Conservation (phyloP, 805 yeast genomes). For the Candida broadrunensis region DNA sequence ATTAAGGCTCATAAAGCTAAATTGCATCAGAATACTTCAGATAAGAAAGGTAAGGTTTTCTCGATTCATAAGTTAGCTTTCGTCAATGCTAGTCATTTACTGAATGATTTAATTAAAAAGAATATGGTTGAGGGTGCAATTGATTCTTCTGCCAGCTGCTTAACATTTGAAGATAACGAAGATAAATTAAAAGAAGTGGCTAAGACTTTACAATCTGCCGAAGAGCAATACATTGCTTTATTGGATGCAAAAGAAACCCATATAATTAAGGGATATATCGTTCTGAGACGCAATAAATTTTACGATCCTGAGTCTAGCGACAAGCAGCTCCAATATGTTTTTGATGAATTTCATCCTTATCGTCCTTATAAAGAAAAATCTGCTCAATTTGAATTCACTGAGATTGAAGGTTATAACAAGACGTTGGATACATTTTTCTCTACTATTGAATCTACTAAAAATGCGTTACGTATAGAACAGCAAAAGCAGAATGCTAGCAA, state of each 20-base stretch:
- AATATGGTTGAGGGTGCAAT: slow-evolving; percentile 46
- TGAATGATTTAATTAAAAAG: slow-evolving; percentile 74
- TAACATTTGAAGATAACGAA: slow-evolving; percentile 23
- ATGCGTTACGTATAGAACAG: slow-evolving; percentile 68
- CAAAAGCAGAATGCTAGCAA: slow-evolving; percentile 75
- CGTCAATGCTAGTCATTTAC: slow-evolving; percentile 65
- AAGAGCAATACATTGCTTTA: slow-evolving; percentile 33
- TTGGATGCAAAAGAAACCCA: slow-evolving; percentile 30
- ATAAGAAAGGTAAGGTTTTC: slow-evolving; percentile 43
- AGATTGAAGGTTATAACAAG: slow-evolving; percentile 63
- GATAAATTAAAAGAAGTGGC: slow-evolving; percentile 29
- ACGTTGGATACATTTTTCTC: slow-evolving; percentile 85
- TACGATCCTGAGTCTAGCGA: slow-evolving; percentile 35
- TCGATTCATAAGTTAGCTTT: slow-evolving; percentile 72
- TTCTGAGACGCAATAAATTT: slow-evolving; percentile 56
- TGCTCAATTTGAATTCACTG: slow-evolving; percentile 32
- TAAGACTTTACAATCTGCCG: slow-evolving; percentile 46
- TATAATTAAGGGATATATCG: slow-evolving; percentile 55
- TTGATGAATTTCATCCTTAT: slow-evolving; percentile 72
- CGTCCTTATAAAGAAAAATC: slow-evolving; percentile 43
- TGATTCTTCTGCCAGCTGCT: slow-evolving; percentile 39
- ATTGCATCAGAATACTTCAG: slow-evolving; percentile 13
- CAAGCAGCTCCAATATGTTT: slow-evolving; percentile 41
- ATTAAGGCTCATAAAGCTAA: slow-evolving; percentile 27
- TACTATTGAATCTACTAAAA: slow-evolving; percentile 76